These are phyloP conservation scores for Cichorium intybus DNA, from an alignment of 140 eudicot genomes.

Conservation along the genomic window DNA sequence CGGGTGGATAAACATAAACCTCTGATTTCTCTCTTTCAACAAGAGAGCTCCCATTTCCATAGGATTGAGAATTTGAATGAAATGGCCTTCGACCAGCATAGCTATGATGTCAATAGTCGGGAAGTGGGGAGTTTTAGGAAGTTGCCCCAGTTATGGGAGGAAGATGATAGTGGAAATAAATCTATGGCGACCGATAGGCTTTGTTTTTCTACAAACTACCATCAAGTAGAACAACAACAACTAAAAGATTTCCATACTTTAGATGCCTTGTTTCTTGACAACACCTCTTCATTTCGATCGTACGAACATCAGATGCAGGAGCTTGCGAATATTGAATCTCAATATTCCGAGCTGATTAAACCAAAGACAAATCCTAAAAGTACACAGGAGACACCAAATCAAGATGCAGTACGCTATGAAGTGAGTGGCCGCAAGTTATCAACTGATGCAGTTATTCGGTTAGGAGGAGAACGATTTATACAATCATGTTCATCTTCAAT, in stretches of 20 bases:
- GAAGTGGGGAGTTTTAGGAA: conserved; percentile 9
- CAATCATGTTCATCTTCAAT: conserved; percentile 31
- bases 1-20: not conserved
- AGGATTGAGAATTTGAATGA: not conserved
- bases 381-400: not conserved
- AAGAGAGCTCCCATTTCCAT: not conserved
- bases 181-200: not conserved
- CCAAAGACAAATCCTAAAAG: conserved; percentile 3
- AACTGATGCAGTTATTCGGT: conserved; percentile 24
- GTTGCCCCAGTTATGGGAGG: conserved; percentile 27
- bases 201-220: not conserved
- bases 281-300: conserved; percentile 12
- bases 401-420: conserved; percentile 7
- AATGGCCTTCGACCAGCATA: conserved; percentile 7
- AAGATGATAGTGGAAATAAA: conserved; percentile 18
- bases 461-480: conserved; percentile 45
- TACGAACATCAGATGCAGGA: conserved; percentile 32
- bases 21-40: not conserved
- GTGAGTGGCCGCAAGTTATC: conserved; percentile 23
- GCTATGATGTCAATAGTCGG: not conserved
- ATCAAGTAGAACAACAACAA: conserved; percentile 15
- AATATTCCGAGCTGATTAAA: conserved; percentile 34
- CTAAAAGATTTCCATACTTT: conserved; percentile 21
- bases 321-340: conserved; percentile 38
- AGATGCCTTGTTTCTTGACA: conserved; percentile 32